phyloP scores from a whole-genome alignment of 345 rosid species.

The Raphanus sativus region DNA sequence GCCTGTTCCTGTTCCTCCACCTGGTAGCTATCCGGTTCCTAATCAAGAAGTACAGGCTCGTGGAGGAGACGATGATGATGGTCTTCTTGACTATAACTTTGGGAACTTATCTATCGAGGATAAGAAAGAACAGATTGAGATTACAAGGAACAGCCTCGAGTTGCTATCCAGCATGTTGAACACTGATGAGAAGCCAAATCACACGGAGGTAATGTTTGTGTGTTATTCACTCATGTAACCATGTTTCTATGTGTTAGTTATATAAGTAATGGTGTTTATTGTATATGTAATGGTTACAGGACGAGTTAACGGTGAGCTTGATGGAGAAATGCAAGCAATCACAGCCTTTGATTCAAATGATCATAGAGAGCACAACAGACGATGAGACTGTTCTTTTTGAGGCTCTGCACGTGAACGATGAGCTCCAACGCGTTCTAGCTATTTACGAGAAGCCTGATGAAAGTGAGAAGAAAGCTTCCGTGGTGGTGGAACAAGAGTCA shows the following conservation, averaged over 20 bases:
- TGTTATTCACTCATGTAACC: background rate
- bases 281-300: slow-evolving; percentile 46
- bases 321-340: slow-evolving; percentile 79
- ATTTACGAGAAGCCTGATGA: slow-evolving; percentile 19
- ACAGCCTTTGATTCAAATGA: slow-evolving; percentile 61
- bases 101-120: slow-evolving; percentile 51
- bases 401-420: slow-evolving; percentile 74
- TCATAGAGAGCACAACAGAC: slow-evolving; percentile 69
- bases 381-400: slow-evolving; percentile 78
- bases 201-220: slow-evolving; percentile 46
- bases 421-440: slow-evolving; percentile 60
- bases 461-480: slow-evolving; percentile 16
- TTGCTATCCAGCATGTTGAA: slow-evolving; percentile 75
- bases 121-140: slow-evolving; percentile 61
- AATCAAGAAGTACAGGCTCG: slow-evolving; percentile 39
- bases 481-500: slow-evolving; percentile 28
- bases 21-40: slow-evolving; percentile 55
- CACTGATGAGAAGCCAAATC: slow-evolving; percentile 51
- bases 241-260: background rate
- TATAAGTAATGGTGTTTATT: background rate
- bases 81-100: slow-evolving; percentile 40
- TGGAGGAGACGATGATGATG: slow-evolving; percentile 31
- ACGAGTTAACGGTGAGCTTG: slow-evolving; percentile 62
- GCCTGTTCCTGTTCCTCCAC: slow-evolving; percentile 56
- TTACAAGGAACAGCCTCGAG: slow-evolving; percentile 69